A percentile compares a stretch with the other conserved stretches of the same genome.
Conservation (phyloP, 2,329 filamentous ascomycete species). For the Camillea tinctor region DNA sequence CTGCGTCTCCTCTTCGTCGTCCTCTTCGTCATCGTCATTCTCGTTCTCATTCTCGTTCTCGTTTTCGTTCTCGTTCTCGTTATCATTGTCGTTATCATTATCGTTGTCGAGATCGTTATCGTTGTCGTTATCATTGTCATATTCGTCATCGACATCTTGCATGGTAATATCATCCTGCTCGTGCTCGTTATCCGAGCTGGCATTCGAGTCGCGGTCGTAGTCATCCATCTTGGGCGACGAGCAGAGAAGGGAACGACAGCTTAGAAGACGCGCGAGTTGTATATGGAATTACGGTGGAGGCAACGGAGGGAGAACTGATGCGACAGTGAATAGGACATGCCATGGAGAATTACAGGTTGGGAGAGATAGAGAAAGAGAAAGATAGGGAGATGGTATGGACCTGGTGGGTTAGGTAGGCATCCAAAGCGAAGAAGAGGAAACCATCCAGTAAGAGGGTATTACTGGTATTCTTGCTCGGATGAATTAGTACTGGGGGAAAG, state of each 20-base stretch:
- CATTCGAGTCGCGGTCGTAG: slow-evolving; percentile 16
- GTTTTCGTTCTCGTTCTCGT: slow-evolving; percentile 38
- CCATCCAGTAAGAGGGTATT: too few species aligned
- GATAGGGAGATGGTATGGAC: too few species aligned
- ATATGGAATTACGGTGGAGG: background rate
- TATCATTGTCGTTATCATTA: slow-evolving; percentile 36
- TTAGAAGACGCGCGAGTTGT: background rate
- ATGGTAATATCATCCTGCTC: slow-evolving; percentile 34
- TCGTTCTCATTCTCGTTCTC: slow-evolving; percentile 38
- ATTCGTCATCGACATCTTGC: slow-evolving; percentile 34
- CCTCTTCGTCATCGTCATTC: slow-evolving; percentile 35
- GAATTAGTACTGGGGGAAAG: too few species aligned
- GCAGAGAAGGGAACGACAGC: background rate
- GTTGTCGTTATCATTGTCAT: slow-evolving; percentile 37
- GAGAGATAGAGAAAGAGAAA: too few species aligned
- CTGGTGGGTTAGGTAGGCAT: too few species aligned
- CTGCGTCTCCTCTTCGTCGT: slow-evolving; percentile 33
- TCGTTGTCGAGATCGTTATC: slow-evolving; percentile 37
- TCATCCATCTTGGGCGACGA: slow-evolving; percentile 37
- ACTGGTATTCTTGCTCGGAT: too few species aligned
- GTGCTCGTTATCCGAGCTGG: slow-evolving; percentile 37
- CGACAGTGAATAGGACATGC: background rate
- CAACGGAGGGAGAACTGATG: background rate
- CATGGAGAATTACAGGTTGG: background rate
- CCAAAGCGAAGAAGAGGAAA: too few species aligned